phyloP scores from a whole-genome alignment of 2,329 filamentous ascomycete genomes.

The Xenoacremonium recifei region DNA sequence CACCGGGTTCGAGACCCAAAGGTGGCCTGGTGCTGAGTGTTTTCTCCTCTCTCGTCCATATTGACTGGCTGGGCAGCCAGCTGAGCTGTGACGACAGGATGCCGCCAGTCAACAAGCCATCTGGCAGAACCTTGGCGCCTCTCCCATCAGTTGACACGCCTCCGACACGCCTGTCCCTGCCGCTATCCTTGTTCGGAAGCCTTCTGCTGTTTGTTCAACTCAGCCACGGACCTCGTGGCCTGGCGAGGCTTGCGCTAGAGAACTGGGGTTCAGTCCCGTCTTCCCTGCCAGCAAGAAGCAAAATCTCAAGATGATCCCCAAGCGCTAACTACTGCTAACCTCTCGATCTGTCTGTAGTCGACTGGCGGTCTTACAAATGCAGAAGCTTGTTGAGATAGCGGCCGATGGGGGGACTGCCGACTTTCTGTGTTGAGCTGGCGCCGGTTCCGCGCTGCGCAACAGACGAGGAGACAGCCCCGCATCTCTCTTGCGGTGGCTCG shows the following conservation, averaged over 20 bases:
- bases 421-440: not conserved
- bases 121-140: conserved; percentile 1
- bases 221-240: not conserved
- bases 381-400: no score
- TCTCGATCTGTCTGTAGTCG: no score
- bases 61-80: no score
- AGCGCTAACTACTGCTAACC: no score
- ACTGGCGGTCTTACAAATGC: no score
- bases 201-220: not conserved
- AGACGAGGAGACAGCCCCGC: not conserved
- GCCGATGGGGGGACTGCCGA: no score
- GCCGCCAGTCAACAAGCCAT: no score
- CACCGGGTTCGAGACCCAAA: conserved; percentile 2
- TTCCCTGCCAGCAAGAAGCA: no score
- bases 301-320: no score
- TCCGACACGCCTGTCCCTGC: conserved; percentile 1
- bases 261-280: not conserved
- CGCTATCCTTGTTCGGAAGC: not conserved
- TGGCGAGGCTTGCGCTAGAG: not conserved
- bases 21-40: no score
- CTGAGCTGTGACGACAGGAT: no score
- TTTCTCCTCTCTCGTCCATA: no score
- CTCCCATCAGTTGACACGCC: not conserved
- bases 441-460: conserved; percentile 3
- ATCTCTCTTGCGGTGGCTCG: conserved; percentile 8